Evolutionary conservation across 352 stramenopile genomes (phyloP).

Genomic region (Phytophthora europaea): DNA sequence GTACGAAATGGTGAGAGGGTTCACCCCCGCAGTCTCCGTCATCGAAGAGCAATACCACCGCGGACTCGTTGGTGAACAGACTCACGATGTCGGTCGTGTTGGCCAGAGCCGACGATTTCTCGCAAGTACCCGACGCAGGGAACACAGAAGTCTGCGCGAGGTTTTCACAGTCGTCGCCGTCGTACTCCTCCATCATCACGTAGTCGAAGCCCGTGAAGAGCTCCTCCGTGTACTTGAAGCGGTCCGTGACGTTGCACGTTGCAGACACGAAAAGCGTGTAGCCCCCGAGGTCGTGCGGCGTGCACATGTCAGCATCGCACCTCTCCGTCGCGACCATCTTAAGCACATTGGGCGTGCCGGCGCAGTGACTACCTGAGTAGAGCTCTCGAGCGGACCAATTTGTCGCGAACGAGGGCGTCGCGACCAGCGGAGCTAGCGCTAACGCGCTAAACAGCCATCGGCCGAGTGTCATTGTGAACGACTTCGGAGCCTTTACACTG

Average conservation of each 20-base stretch:
- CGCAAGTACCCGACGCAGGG: slow-evolving; percentile 35
- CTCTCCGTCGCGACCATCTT: slow-evolving; percentile 29
- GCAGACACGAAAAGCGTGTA: slow-evolving; percentile 38
- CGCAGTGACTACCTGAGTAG: slow-evolving; percentile 43
- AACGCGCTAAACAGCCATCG: slow-evolving; percentile 22
- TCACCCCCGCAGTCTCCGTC: slow-evolving; percentile 29
- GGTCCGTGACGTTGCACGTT: slow-evolving; percentile 36
- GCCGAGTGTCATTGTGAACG: slow-evolving; percentile 22
- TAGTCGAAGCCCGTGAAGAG: slow-evolving; percentile 37
- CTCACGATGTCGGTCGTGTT: slow-evolving; percentile 37
- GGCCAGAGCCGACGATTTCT: slow-evolving; percentile 37
- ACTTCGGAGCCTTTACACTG: not conserved
- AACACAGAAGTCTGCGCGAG: slow-evolving; percentile 40
- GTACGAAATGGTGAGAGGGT: slow-evolving; percentile 23
- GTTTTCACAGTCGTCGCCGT: slow-evolving; percentile 21
- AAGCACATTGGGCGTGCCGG: slow-evolving; percentile 39
- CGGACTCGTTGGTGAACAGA: slow-evolving; percentile 35
- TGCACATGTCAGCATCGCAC: slow-evolving; percentile 32
- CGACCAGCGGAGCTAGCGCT: slow-evolving; percentile 12
- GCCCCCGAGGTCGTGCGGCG: slow-evolving; percentile 24
- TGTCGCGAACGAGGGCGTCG: slow-evolving; percentile 20
- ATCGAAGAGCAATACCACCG: slow-evolving; percentile 25
- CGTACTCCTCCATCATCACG: slow-evolving; percentile 46
- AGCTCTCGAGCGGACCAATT: slow-evolving; percentile 35
- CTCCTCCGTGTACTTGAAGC: slow-evolving; percentile 39